phyloP scores from a whole-genome alignment of 2,329 filamentous ascomycete species.

The Fusarium virguliforme region DNA sequence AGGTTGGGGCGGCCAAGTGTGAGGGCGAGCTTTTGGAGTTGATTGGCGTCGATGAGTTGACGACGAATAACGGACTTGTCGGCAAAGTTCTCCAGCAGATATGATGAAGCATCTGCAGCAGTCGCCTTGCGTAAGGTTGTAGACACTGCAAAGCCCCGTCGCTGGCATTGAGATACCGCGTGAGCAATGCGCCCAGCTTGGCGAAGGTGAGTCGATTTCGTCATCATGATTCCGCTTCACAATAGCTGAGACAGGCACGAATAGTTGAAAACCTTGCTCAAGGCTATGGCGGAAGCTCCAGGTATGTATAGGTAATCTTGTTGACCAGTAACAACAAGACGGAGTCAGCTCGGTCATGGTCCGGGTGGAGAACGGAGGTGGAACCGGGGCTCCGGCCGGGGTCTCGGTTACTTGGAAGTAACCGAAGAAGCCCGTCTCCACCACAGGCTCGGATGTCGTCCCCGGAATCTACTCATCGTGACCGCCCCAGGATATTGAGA shows the following conservation, averaged over 20 bases:
- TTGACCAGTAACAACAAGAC: not conserved
- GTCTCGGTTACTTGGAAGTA: slow-evolving; percentile 34
- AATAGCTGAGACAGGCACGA: not conserved
- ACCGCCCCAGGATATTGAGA: slow-evolving; percentile 52
- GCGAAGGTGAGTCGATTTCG: slow-evolving; percentile 17
- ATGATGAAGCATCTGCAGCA: slow-evolving; percentile 53
- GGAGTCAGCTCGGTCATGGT: slow-evolving; percentile 1
- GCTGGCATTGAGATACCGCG: slow-evolving; percentile 26
- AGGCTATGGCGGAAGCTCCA: not conserved
- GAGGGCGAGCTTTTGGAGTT: slow-evolving; percentile 73
- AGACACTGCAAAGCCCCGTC: slow-evolving; percentile 35
- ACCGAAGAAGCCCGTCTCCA: slow-evolving; percentile 31
- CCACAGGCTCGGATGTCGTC: not conserved
- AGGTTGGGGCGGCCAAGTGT: slow-evolving; percentile 69
- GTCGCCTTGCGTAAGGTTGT: slow-evolving; percentile 28
- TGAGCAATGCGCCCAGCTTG: slow-evolving; percentile 27
- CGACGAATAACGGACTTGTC: slow-evolving; percentile 50
- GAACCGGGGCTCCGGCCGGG: not conserved
- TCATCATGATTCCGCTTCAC: not conserved
- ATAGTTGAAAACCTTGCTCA: not conserved
- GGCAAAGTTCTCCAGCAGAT: slow-evolving; percentile 54
- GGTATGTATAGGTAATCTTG: not conserved
- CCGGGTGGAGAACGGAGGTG: slow-evolving; percentile 25
- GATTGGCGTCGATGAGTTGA: slow-evolving; percentile 74
- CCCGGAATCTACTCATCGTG: slow-evolving; percentile 34